Conservation (phyloP, 495 filamentous ascomycete genomes). For the Trichodelitschia bisporula region DNA sequence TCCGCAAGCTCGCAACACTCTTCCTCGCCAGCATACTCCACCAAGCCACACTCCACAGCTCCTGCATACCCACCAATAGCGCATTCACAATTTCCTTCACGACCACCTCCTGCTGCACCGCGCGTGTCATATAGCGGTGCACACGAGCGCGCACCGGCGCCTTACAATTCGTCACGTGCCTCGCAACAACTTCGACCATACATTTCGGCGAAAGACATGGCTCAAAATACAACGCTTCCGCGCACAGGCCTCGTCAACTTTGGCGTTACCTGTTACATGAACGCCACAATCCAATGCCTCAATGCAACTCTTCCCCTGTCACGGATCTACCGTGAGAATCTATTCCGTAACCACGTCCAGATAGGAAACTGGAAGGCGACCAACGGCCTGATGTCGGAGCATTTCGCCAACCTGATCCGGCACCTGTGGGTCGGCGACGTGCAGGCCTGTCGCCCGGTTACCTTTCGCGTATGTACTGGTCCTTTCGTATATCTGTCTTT, state of each 20-base stretch:
- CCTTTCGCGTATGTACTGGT: constrained; percentile 31
- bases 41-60: too few species aligned
- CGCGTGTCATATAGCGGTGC: constrained; percentile 76
- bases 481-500: constrained; percentile 12
- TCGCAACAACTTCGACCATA: constrained; percentile 19
- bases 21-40: too few species aligned
- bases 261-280: constrained; percentile 75
- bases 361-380: constrained; percentile 39
- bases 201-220: constrained; percentile 23
- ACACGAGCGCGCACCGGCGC: constrained; percentile 35
- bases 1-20: too few species aligned
- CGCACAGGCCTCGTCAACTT: constrained; percentile 58
- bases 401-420: constrained; percentile 49
- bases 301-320: constrained; percentile 49
- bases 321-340: constrained; percentile 37
- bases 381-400: constrained; percentile 53
- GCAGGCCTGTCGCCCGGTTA: constrained; percentile 27
- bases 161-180: constrained; percentile 22
- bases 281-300: constrained; percentile 63
- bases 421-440: constrained; percentile 45
- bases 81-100: too few species aligned
- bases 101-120: constrained; percentile 66
- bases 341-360: constrained; percentile 18
- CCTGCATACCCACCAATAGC: too few species aligned
- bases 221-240: constrained; percentile 17